Percentiles rank a stretch among this genome's conserved stretches.
Evolutionary conservation across 768 basidiomycete genomes (phyloP).

Genomic region (Xerocomellus chrysenteron): DNA sequence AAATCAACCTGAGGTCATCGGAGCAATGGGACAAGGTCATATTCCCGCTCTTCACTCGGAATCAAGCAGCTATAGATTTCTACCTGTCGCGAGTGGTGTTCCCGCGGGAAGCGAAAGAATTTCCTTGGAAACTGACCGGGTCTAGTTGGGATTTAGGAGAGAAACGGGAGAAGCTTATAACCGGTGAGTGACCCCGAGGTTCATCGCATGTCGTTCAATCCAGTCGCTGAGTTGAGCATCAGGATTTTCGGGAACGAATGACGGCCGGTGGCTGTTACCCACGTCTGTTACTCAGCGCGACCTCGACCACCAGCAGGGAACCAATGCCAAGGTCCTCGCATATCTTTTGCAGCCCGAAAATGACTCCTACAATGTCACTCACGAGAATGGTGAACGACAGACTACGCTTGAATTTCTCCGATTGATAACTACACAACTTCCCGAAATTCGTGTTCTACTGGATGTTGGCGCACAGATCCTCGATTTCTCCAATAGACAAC

Average conservation of each 20-base stretch:
- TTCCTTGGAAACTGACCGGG: conserved; percentile 26
- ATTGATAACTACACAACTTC: conserved; percentile 30
- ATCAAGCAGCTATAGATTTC: conserved; percentile 2
- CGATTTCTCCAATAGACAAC: conserved; percentile 40
- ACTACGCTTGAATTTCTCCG: conserved; percentile 17
- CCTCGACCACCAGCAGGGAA: conserved; percentile 27
- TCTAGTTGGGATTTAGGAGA: conserved; percentile 39
- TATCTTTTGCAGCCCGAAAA: conserved; percentile 26
- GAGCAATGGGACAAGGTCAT: conserved; percentile 3
- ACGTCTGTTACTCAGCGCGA: conserved; percentile 31
- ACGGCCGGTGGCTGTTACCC: conserved; percentile 37
- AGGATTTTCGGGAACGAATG: conserved; percentile 43
- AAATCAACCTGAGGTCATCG: conserved; percentile 2
- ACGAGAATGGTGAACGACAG: not conserved
- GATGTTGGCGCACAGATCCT: conserved; percentile 59
- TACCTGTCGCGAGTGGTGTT: conserved; percentile 34
- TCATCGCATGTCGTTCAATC: not conserved
- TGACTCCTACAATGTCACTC: conserved; percentile 10
- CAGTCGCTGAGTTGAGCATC: not conserved
- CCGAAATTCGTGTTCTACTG: conserved; percentile 43
- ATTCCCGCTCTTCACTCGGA: not conserved
- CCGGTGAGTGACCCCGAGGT: not conserved
- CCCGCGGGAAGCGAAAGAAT: conserved; percentile 33
- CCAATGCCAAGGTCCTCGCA: conserved; percentile 40
- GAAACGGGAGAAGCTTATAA: conserved; percentile 8